Evolutionary conservation across 805 yeast genomes (phyloP), one percentile per base, ranked within the genome.

Genomic region (Komagataella phaffii): DNA sequence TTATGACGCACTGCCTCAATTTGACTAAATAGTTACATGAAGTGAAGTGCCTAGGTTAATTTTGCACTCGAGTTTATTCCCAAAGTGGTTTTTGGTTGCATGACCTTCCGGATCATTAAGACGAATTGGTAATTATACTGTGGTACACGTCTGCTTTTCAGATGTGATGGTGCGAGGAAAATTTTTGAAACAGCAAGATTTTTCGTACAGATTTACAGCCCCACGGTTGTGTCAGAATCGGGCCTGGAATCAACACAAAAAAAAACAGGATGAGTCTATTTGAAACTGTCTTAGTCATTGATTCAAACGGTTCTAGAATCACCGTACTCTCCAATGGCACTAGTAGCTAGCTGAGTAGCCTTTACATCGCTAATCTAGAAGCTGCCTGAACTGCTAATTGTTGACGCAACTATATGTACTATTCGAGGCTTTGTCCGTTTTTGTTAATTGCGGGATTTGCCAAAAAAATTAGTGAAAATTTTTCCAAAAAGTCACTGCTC

Each of bases 401-500:
- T 7, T 30, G 40, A 30, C 40, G 40, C 40, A 30, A 30, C 40
- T 30, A 7, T 30, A 30, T 30, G 40, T 14, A 30, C 40, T 30
- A 30, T 30, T 8, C 40, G 40, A 30, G 40, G 40, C 5, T 10
- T 30, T 30, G 12, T 30, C 40, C 40, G 4, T 2, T 10, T 30
- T 14, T 10, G 40, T 30, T 10, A 10, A 30, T 30, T 10, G 10
- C 40, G 40, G 40, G 5, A 10, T 10, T 30, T 30, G 14, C 40
- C 40, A 30, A 12, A 30, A 30, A 30, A 8, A 7, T 10, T 30
- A 30, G 40, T 30, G n/a, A 30, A 30, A 30, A 30, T 7, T 30
- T 30, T 10, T 30, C 14, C 5, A 49, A 19, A 51, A 51, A 51
- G 44, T 47, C 17, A 17, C 7, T 51, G 53, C 53, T 47, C 50